These are phyloP conservation scores for Fusarium aywerte DNA, from an alignment of 2,329 filamentous ascomycete genomes.

Conservation along the genomic window DNA sequence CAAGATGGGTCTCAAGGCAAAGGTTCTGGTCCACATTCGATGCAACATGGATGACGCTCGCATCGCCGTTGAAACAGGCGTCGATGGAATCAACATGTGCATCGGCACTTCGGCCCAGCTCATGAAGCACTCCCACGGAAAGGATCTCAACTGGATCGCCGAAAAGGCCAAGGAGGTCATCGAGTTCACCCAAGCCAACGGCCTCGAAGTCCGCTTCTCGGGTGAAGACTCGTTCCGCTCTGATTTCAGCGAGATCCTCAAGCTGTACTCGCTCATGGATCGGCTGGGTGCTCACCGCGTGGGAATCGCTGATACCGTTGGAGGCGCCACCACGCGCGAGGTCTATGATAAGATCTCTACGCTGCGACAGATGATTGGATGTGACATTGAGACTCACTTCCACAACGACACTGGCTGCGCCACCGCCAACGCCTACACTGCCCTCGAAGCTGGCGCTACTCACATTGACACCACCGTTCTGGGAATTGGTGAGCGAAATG, in stretches of 20 bases:
- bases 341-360: constrained; percentile 90
- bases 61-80: constrained; percentile 83
- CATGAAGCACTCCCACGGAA: constrained; percentile 87
- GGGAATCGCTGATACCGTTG: constrained; percentile 95
- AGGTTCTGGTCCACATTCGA: constrained; percentile 42
- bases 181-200: constrained; percentile 33
- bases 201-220: constrained; percentile 59
- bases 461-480: constrained; percentile 87
- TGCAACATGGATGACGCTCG: constrained; percentile 64
- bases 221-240: constrained; percentile 89
- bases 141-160: constrained; percentile 91
- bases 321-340: constrained; percentile 83
- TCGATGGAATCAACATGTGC: constrained; percentile 71
- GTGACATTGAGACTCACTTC: constrained; percentile 70
- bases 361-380: constrained; percentile 69
- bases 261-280: constrained; percentile 84
- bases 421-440: constrained; percentile 88
- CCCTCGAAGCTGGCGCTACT: constrained; percentile 87
- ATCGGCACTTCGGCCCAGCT: constrained; percentile 87
- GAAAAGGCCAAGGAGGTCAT: constrained; percentile 56
- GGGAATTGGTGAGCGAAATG: constrained; percentile 61
- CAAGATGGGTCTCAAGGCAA: constrained; percentile 89
- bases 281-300: constrained; percentile 85
- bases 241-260: constrained; percentile 78
- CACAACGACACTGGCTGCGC: constrained; percentile 95